Evolutionary conservation across 176 grass and related monocot species (phyloP), one percentile per base, ranked within the genome.

Genomic region (Cenchrus purpureus): DNA sequence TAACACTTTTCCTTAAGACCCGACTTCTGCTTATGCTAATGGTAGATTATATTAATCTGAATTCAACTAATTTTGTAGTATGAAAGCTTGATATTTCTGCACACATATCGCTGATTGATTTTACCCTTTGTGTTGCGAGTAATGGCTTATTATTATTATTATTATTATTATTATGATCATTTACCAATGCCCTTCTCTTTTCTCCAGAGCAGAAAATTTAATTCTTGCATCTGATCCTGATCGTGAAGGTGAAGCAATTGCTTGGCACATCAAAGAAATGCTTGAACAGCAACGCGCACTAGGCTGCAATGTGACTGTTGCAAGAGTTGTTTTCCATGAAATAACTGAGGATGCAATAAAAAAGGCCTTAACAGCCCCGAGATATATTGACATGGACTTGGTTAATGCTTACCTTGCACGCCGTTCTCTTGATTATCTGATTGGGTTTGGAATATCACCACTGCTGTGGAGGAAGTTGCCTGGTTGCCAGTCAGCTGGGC

Each of bases 191-290:
- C 52, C 7, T 19, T 69, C 49, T 73, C 64, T 84, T 76, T 78
- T 82, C 4, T 71, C 82, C 84, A 98, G 96, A 89, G 91, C 96
- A 87, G 86, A 95, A 89, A 92, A 94, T 79, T 87, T 98, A 72
- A 95, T 98, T 87, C 88, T 98, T 85, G 96, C 96, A 82, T 98
- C 96, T 68, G 96, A 98, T 93, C 96, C 96, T 81, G 96, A 98
- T 45, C 93, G 96, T 90, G 93, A 98, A 90, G 96, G 96, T 78
- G 96, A 98, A 88, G 96, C 96, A 66, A 98, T 98, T 86, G 86
- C 96, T 80, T 98, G 91, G 93, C 96, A 98, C 86, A 90, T 98
- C 77, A 88, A 85, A 77, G 96, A 98, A 89, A 98, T 98, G 93
- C 90, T 98, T n/a, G 73, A 90, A 71, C 96, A 98, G 29, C 96